Evolutionary conservation across 2,329 filamentous ascomycete genomes (phyloP), one percentile per base, ranked within the genome.

Genomic region (Fulvia fulva): DNA sequence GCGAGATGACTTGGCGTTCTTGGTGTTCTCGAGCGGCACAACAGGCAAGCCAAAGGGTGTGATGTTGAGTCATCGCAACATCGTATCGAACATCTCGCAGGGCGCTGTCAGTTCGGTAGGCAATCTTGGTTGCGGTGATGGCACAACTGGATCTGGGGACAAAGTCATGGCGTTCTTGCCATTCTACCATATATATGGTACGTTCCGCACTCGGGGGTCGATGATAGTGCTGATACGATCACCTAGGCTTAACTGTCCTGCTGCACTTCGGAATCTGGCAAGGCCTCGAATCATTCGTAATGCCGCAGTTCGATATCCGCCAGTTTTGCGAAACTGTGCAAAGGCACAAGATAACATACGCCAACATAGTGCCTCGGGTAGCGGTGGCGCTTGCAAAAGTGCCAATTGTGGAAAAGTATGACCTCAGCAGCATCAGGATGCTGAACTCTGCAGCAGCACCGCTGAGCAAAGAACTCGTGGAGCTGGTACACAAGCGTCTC

Each of bases 161-260:
- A 84, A 82, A 57, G 77, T 92, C 32, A 74, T 96, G 8, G 89
- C 88, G 1, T 87, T 95, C 60, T 74, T 96, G 14, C 91, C 92
- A 0, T 94, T 96, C 73, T 96, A 91, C 76, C 91, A 96, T 71
- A 92, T 96, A 62, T 96, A 96, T 69, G 88, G 0, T 94, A 96
- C 72, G 19, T 96, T 91, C 76, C 91, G 96, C 71, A 91, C 95
- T 68, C 88, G 88, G 11, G 2, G 44, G 9, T 28, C 30, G 30
- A 34, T 14, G 16, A 34, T 14, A 3, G 2, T 34, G 30, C 30
- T 34, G 16, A 81, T 95, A 22, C 88, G 84, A 14, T 87, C 83
- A 82, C 91, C 43, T 79, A 94, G 30, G 30, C 16, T 44, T 84
- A 93, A 61, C 80, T 86, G 68, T 77, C 84, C 44, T 74, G 90